Evolutionary conservation across 208 protist species (phyloP), one percentile per base, ranked within the genome.

Genomic region (Acanthamoeba lenticulata): DNA sequence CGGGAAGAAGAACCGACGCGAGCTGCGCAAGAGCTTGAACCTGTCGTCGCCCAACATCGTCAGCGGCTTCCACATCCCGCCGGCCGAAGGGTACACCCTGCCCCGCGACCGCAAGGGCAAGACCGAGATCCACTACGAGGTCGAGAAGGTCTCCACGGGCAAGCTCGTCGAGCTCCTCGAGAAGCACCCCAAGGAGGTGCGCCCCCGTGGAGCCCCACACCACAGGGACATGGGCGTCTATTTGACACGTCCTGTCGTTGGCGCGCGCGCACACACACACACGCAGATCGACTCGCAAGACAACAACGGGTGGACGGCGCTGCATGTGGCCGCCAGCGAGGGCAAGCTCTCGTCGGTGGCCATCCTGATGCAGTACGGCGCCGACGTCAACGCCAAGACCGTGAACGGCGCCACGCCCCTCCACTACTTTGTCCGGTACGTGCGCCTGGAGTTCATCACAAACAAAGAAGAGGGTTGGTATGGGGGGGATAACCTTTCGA

Each of bases 341-440:
- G 72, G 72, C 4, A 83, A 83, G 21, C 72, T 83, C 19, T 83
- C 72, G 1, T 83, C 72, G 38, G 72, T 83, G 1, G 72, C 44
- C 19, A 83, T 83, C 24, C 40, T 83, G 72, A 32, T 83, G 9
- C 44, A 83, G 21, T 36, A 83, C 38, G 5, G 72, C 1, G 17
- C 72, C 34, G 72, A 83, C 24, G 72, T 83, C 15, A 83, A 83
- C 40, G 72, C 72, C 38, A 83, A 83, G 72, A 83, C 72, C 40
- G 72, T 83, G 21, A 49, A 83, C 42, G 72, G 72, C 38, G 72
- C 72, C 34, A 83, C 72, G 4, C 72, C 72, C 40, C 72, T 83
- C 5, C 72, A 83, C 42, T 83, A 83, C 72, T 83, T 83, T 34
- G 72, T 83, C 34, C 44, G 72, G 72, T 83, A 49, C 1, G 38